Evolutionary conservation across 306 rosid species (phyloP), one percentile per base, ranked within the genome.

Genomic region (Pterocarpus santalinus): DNA sequence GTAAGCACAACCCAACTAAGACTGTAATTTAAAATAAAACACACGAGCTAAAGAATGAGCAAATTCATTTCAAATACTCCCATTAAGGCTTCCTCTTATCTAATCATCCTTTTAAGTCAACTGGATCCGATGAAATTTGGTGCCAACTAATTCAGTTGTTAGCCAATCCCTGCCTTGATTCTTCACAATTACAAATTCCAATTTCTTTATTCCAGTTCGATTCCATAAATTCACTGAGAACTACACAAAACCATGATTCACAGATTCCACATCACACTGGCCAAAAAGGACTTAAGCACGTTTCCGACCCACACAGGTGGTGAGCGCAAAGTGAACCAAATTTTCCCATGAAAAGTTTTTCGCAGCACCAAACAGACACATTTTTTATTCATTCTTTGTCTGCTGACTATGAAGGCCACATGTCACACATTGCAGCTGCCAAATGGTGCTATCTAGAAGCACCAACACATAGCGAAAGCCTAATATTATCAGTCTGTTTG

Each of bases 381-480:
- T 33, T 6, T 34, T 76, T 44, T 66, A 69, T 46, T 69, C 83
- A 56, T 84, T 86, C 83, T 43, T 69, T 83, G 91, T 84, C 85
- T 69, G 78, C 79, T 52, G 56, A 79, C 63, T 76, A 66, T 41
- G 22, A 78, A 78, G 4, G 82, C 77, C 81, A 70, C 47, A 38
- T 15, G 41, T 82, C 57, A 35, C 39, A 16, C 8, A 68, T 22
- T 67, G 69, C 22, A 65, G 81, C 79, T 39, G 81, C 87, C 89
- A 85, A 74, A 85, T 77, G 80, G 69, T 34, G 65, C 55, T 39
- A 34, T 30, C 32, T 3, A 3, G 56, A n/a, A 2, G 75, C 56
- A 11, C 77, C 83, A 82, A 85, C 60, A 39, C 68, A 78, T 69
- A 61, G 46, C 11, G 41, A 28, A 57, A 10, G 5, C n/a, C 43